Conservation (phyloP, 1,139 yeast species). For the Taphrina pruni region DNA sequence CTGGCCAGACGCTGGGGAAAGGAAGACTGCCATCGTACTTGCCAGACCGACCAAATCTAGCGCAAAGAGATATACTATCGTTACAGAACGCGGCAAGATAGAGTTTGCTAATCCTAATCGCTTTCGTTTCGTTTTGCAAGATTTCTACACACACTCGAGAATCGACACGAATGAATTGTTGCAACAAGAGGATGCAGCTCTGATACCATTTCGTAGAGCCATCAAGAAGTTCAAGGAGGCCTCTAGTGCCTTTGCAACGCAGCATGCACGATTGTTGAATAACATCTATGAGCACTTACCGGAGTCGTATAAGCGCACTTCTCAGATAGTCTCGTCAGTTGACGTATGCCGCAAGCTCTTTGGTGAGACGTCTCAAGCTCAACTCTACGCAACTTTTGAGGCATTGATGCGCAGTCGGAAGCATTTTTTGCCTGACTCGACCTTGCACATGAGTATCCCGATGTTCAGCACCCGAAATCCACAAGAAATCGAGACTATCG, state of each 20-base stretch:
- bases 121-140: constrained; percentile 32
- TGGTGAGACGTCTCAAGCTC: constrained; percentile 15
- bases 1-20: constrained; percentile 32
- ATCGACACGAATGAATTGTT: neutral
- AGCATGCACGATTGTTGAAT: constrained; percentile 11
- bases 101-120: constrained; percentile 30
- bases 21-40: constrained; percentile 22
- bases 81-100: constrained; percentile 28
- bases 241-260: neutral
- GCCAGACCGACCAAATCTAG: neutral
- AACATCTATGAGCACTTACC: constrained; percentile 27
- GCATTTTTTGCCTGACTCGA: constrained; percentile 34
- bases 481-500: neutral
- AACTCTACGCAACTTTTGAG: constrained; percentile 21
- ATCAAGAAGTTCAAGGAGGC: constrained; percentile 15
- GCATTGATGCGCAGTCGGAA: constrained; percentile 28
- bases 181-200: constrained; percentile 3
- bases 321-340: constrained; percentile 22
- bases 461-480: constrained; percentile 25
- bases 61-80: constrained; percentile 16
- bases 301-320: neutral
- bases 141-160: neutral
- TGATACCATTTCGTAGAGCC: constrained; percentile 21
- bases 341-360: constrained; percentile 25
- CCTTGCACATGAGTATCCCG: constrained; percentile 26